A percentile compares a stretch with the other conserved stretches of the same genome.
Conservation (phyloP, 108 stramenopile species). For the Nitzschia palea region DNA sequence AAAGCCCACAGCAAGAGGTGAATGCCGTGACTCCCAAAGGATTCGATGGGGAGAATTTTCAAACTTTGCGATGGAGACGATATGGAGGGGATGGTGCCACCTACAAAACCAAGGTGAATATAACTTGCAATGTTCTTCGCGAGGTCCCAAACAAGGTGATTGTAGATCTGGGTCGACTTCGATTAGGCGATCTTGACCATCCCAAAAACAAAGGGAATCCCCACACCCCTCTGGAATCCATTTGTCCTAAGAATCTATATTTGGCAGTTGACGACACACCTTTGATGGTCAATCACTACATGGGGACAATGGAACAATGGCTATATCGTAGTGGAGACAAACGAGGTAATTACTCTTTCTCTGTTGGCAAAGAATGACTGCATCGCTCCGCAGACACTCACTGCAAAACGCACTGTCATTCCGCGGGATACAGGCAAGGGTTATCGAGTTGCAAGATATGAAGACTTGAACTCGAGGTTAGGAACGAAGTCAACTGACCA, state of each 20-base stretch:
- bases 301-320: slow-evolving; percentile 17
- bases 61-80: slow-evolving; percentile 11
- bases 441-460: slow-evolving; percentile 18
- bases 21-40: not conserved
- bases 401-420: no score
- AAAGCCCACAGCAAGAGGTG: not conserved
- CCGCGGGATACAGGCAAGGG: slow-evolving; percentile 8
- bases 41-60: slow-evolving; percentile 7
- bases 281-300: slow-evolving; percentile 9
- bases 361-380: no score
- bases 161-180: slow-evolving; percentile 8
- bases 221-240: slow-evolving; percentile 17
- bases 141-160: slow-evolving; percentile 8
- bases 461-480: slow-evolving; percentile 10
- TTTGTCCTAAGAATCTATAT: slow-evolving; percentile 4
- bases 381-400: no score
- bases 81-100: not conserved
- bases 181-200: slow-evolving; percentile 7
- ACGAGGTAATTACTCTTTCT: no score
- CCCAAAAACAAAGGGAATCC: slow-evolving; percentile 6
- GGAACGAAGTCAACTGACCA: not conserved
- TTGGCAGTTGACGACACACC: not conserved
- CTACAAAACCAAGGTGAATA: not conserved
- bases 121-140: not conserved
- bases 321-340: slow-evolving; percentile 13